These are phyloP conservation scores for Fusarium aywerte DNA, from an alignment of 2,329 filamentous ascomycete genomes.

Conservation along the genomic window DNA sequence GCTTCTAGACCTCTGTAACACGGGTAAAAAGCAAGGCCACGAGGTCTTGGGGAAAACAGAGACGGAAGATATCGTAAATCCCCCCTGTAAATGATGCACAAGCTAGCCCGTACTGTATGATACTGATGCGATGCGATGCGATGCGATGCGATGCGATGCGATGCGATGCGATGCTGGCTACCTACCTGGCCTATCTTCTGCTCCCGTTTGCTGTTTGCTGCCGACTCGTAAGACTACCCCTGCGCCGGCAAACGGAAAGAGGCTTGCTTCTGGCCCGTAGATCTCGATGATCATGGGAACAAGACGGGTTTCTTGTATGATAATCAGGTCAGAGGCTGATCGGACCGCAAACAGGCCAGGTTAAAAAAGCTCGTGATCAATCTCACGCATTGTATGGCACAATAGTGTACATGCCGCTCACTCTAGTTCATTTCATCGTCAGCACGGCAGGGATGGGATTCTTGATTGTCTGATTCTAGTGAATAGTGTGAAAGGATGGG, in stretches of 20 bases:
- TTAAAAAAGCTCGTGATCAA: conserved; percentile 12
- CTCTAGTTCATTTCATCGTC: neutral
- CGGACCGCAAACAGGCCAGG: neutral
- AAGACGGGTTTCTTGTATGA: conserved; percentile 23
- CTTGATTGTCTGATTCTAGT: neutral
- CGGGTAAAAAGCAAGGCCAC: conserved; percentile 29
- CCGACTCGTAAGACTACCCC: conserved; percentile 16
- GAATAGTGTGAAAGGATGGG: conserved; percentile 1
- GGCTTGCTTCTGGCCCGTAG: conserved; percentile 8
- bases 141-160: neutral
- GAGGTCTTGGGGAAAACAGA: conserved; percentile 34
- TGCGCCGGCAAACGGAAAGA: conserved; percentile 9
- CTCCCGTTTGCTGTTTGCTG: neutral
- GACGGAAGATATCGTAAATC: conserved; percentile 29
- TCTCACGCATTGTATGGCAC: neutral
- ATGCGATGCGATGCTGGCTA: neutral
- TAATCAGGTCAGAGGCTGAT: conserved; percentile 14
- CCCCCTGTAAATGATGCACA: conserved; percentile 2
- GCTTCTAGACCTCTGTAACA: conserved; percentile 34
- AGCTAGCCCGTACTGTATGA: neutral
- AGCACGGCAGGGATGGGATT: conserved; percentile 1
- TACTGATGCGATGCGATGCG: no score
- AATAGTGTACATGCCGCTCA: neutral
- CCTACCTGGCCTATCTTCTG: neutral
- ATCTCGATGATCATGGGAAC: conserved; percentile 38